Conservation (phyloP, 2,329 filamentous ascomycete species). For the Fusarium sp. region DNA sequence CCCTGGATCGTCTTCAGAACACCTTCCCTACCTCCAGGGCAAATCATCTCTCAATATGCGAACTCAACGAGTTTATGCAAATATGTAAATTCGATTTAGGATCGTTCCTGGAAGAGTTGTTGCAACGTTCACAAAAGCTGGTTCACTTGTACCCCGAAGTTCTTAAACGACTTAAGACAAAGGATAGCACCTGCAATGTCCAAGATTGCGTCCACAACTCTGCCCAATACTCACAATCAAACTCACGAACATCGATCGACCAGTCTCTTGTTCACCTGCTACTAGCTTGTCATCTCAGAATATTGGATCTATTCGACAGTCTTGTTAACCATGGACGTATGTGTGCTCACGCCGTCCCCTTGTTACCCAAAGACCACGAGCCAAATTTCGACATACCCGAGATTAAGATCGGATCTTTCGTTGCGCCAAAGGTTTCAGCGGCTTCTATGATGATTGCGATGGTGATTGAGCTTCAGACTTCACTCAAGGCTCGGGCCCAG, state of each 20-base stretch:
- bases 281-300: slow-evolving; percentile 55
- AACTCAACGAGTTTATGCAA: slow-evolving; percentile 44
- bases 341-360: slow-evolving; percentile 51
- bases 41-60: slow-evolving; percentile 45
- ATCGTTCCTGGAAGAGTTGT: slow-evolving; percentile 53
- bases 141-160: slow-evolving; percentile 54
- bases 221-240: slow-evolving; percentile 28
- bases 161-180: slow-evolving; percentile 29
- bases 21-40: slow-evolving; percentile 16
- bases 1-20: slow-evolving; percentile 44
- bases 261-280: slow-evolving; percentile 55
- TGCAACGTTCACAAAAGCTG: slow-evolving; percentile 54
- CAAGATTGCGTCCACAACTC: slow-evolving; percentile 54
- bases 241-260: slow-evolving; percentile 47
- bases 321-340: slow-evolving; percentile 51
- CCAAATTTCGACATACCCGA: slow-evolving; percentile 56
- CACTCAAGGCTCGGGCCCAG: slow-evolving; percentile 37
- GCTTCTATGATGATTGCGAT: slow-evolving; percentile 53
- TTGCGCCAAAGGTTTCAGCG: slow-evolving; percentile 52
- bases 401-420: slow-evolving; percentile 57
- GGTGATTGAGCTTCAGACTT: slow-evolving; percentile 51
- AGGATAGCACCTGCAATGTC: slow-evolving; percentile 47
- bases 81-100: slow-evolving; percentile 46
- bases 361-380: slow-evolving; percentile 47
- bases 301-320: slow-evolving; percentile 55